Percentiles rank a stretch among this genome's conserved stretches.
Evolutionary conservation across 2,329 filamentous ascomycete genomes (phyloP).

Genomic region (Fusarium brachygibbosum): DNA sequence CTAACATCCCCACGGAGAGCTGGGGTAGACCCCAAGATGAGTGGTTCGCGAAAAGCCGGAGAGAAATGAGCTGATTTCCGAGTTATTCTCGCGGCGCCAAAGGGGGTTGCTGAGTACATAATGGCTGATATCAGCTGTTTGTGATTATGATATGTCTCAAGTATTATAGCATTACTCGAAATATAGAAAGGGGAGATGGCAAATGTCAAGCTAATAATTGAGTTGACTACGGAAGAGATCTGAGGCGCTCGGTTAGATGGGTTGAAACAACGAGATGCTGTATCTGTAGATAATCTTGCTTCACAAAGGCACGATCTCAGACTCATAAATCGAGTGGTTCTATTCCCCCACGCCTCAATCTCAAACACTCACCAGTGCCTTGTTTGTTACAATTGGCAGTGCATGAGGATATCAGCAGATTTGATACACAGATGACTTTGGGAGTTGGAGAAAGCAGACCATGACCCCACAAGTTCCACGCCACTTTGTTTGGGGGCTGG

Average conservation of each 20-base stretch:
- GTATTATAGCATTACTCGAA: not conserved
- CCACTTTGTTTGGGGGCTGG: conserved; percentile 24
- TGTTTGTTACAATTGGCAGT: not conserved
- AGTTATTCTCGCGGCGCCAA: conserved; percentile 22
- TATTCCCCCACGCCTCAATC: not conserved
- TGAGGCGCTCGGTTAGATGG: not conserved
- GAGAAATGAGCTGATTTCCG: conserved; percentile 26
- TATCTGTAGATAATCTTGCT: conserved; percentile 8
- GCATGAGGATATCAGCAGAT: conserved; percentile 6
- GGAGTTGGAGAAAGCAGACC: conserved; percentile 1
- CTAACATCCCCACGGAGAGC: not conserved
- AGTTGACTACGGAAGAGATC: conserved; percentile 9
- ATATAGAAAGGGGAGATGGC: not conserved
- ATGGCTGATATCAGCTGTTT: not conserved
- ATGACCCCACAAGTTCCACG: conserved; percentile 24
- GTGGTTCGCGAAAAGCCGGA: conserved; percentile 26
- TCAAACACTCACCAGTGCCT: conserved; percentile 7
- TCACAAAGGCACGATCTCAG: conserved; percentile 1
- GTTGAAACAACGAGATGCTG: conserved; percentile 24
- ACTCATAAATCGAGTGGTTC: not conserved
- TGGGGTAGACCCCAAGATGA: not conserved
- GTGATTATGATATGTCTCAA: not conserved
- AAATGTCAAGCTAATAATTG: not conserved
- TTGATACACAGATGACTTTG: conserved; percentile 1
- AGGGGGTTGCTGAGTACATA: not conserved